These are phyloP conservation scores for Schoenoplectus triqueter DNA, from an alignment of 202 grass and related monocot species.

Conservation along the genomic window DNA sequence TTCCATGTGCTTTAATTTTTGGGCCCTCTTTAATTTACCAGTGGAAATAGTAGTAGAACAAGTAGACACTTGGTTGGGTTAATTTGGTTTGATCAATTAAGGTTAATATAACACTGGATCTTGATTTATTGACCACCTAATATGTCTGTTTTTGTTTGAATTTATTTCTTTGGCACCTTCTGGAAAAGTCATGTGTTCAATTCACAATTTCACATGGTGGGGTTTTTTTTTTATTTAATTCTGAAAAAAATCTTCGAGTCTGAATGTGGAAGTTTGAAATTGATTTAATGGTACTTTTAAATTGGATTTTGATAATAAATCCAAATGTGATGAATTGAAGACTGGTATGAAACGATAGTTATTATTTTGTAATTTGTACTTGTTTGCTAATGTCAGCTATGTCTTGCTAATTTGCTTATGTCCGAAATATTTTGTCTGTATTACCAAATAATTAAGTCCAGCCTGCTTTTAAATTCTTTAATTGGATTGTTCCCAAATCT, in stretches of 20 bases:
- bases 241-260: too few relatives aligned
- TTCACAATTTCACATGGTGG: background rate
- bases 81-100: slow-evolving; percentile 15
- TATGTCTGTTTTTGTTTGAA: background rate
- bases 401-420: background rate
- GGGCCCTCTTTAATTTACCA: background rate
- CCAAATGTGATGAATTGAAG: too few relatives aligned
- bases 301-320: too few relatives aligned
- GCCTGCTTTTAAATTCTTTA: background rate
- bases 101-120: slow-evolving; percentile 1
- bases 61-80: background rate
- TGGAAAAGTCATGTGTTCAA: background rate
- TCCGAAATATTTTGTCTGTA: background rate
- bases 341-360: too few relatives aligned
- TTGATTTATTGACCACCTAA: background rate
- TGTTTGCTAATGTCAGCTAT: too few relatives aligned
- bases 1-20: slow-evolving; percentile 33
- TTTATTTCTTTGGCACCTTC: background rate
- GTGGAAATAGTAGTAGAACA: background rate
- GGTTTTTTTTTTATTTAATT: too few relatives aligned
- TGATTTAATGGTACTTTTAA: too few relatives aligned
- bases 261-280: too few relatives aligned
- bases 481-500: background rate
- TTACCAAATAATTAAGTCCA: too few relatives aligned
- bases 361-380: too few relatives aligned